Percentiles rank a stretch among this genome's conserved stretches.
phyloP scores from a whole-genome alignment of 345 rosid species.

The Conringia planisiliqua region DNA sequence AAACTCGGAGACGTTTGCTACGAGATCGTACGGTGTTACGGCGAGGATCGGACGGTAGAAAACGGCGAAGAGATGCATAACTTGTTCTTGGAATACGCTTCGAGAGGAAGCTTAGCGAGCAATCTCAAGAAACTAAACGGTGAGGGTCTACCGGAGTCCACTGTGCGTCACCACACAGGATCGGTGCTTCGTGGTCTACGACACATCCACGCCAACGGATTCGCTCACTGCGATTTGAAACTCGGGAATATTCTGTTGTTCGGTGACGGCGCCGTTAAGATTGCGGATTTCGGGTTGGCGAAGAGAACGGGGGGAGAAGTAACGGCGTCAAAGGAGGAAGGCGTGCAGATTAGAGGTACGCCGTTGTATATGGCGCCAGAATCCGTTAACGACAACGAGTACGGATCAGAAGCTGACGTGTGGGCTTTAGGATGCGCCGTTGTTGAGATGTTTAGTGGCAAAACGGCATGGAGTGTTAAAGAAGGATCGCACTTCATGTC shows the following conservation, averaged over 20 bases:
- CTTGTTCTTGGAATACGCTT: conserved; percentile 68
- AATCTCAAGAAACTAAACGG: conserved; percentile 36
- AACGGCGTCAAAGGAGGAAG: conserved; percentile 11
- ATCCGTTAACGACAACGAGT: conserved; percentile 49
- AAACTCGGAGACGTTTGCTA: conserved; percentile 40
- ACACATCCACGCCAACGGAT: conserved; percentile 61
- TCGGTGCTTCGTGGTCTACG: conserved; percentile 53
- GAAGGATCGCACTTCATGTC: conserved; percentile 34
- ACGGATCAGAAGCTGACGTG: conserved; percentile 70
- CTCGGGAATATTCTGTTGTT: conserved; percentile 57
- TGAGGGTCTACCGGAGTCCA: conserved; percentile 45
- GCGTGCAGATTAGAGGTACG: conserved; percentile 59
- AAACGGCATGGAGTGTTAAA: conserved; percentile 53
- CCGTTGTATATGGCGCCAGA: conserved; percentile 82
- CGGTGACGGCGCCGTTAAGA: conserved; percentile 42
- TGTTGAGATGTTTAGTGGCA: conserved; percentile 73
- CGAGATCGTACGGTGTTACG: conserved; percentile 52
- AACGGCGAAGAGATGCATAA: conserved; percentile 51
- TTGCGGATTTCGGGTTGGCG: conserved; percentile 79
- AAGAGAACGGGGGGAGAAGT: conserved; percentile 35
- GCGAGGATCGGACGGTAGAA: conserved; percentile 41
- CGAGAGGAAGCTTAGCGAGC: conserved; percentile 59
- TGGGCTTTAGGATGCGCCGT: conserved; percentile 87
- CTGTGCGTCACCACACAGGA: conserved; percentile 45
- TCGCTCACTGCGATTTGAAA: conserved; percentile 69